Evolutionary conservation across 768 basidiomycete genomes (phyloP), one percentile per base, ranked within the genome.

Genomic region (Lactarius sanguifluus): DNA sequence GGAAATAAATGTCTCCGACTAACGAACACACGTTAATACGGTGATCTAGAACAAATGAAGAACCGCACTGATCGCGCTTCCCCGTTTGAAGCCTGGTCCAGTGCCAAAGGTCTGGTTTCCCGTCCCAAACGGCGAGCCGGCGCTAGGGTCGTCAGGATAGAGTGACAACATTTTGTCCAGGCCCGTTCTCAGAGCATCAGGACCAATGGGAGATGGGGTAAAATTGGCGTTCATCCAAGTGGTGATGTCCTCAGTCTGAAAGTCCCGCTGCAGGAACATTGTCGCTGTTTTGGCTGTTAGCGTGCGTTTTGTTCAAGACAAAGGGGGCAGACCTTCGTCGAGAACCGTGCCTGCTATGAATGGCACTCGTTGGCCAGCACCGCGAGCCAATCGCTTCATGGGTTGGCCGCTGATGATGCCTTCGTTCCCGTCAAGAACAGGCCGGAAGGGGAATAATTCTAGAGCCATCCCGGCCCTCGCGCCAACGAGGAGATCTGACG

Each of bases 91-190:
- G 12, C 75, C 73, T 25, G 71, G 62, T n/a, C 74, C 74, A 15
- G 80, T 69, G 0, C 81, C 81, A 66, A 82, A 83, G 0, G 81
- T 80, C 28, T 80, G 70, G 65, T 78, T 76, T 6, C 82, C 81
- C 2, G 82, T 83, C 15, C 75, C 75, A 67, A 78, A 84, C 0
- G 83, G 83, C 1, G 80, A 79, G 2, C 83, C 83, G 36, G 75
- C 65, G 16, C 79, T 72, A 25, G 82, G 79, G 41, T 74, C 71
- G 62, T 81, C 73, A 0, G 82, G 81, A 69, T 84, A 83, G 3
- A 81, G 68, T 23, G 78, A 63, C 0, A 81, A 65, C 0, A 82
- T 34, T 16, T 64, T 67, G 8, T 76, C 69, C 3, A 74, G 68
- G 1, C 74, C 75, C 2, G 58, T 58, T 41, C 47, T 72, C 23